Evolutionary conservation across 2,329 filamentous ascomycete species (phyloP).

Genomic region (Myriosclerotinia scirpicola): DNA sequence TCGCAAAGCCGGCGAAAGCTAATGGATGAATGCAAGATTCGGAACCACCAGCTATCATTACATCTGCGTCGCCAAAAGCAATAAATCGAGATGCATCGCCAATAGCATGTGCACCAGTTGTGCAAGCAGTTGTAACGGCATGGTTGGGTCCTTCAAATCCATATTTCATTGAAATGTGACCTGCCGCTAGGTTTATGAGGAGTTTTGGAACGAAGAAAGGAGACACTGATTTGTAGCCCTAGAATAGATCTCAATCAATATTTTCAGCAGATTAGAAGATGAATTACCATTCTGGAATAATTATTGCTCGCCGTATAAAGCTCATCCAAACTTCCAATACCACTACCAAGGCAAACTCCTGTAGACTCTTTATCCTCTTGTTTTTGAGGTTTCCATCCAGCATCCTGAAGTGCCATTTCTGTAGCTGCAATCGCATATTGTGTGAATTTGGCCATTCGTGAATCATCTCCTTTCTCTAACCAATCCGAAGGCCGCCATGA

Average conservation of each 20-base stretch:
- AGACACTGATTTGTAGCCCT: constrained; percentile 92
- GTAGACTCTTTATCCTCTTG: constrained; percentile 70
- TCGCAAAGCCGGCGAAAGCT: constrained; percentile 86
- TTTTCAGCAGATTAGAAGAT: constrained; percentile 4
- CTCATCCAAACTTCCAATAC: constrained; percentile 91
- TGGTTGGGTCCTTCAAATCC: constrained; percentile 91
- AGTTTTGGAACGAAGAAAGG: constrained; percentile 91
- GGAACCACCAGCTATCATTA: constrained; percentile 94
- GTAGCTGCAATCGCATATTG: constrained; percentile 89
- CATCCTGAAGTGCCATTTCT: constrained; percentile 81
- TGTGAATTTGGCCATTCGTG: constrained; percentile 86
- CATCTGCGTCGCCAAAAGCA: constrained; percentile 83
- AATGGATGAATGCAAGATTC: constrained; percentile 96
- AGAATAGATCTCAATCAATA: constrained; percentile 31
- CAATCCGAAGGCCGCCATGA: constrained; percentile 57
- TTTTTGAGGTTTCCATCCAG: constrained; percentile 60
- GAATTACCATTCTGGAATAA: constrained; percentile 17
- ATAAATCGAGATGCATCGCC: constrained; percentile 94
- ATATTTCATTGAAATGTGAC: constrained; percentile 90
- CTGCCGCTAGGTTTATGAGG: constrained; percentile 91
- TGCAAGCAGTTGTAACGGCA: constrained; percentile 90
- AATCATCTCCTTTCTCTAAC: constrained; percentile 54
- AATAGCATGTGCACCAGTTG: constrained; percentile 91
- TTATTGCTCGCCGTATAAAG: constrained; percentile 72
- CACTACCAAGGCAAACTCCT: constrained; percentile 90